Percentiles rank a stretch among this genome's conserved stretches.
Evolutionary conservation across 192 early-diverging fungal genomes (phyloP).

Genomic region (Backusella macrospora): DNA sequence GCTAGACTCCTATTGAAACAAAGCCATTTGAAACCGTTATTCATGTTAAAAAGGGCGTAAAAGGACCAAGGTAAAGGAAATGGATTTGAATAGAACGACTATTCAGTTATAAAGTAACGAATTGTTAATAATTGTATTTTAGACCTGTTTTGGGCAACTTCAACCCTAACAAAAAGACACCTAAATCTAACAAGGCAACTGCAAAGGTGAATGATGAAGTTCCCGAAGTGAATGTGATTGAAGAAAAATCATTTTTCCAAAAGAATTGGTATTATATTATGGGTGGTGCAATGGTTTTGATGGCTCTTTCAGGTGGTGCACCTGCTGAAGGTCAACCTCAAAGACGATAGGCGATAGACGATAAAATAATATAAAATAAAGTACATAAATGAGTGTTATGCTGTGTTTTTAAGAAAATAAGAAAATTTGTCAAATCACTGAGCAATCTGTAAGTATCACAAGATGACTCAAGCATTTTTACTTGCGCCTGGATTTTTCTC

Average conservation of each 20-base stretch:
- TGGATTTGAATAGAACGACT: not conserved
- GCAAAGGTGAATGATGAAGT: slow-evolving; percentile 14
- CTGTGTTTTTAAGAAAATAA: no score
- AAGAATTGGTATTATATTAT: slow-evolving; percentile 40
- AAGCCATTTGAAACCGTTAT: slow-evolving; percentile 25
- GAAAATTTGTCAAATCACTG: no score
- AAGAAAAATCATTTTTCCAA: slow-evolving; percentile 42
- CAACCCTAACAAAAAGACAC: not conserved
- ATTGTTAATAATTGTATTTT: no score
- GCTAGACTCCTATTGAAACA: slow-evolving; percentile 8
- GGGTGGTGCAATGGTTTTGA: slow-evolving; percentile 4
- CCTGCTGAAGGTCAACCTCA: not conserved
- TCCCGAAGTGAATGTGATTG: slow-evolving; percentile 16
- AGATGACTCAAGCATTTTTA: no score
- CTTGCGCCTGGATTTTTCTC: no score
- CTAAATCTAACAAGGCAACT: not conserved
- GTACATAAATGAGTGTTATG: not conserved
- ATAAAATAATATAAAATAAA: not conserved
- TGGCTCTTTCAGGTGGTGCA: not conserved
- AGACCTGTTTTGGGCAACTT: slow-evolving; percentile 33
- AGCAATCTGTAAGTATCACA: no score
- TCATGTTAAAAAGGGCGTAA: not conserved
- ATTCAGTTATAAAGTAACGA: not conserved
- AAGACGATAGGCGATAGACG: not conserved
- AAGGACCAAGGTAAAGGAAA: slow-evolving; percentile 21